Evolutionary conservation across 208 protist genomes (phyloP).

Genomic region (Balamuthia mandrillaris): DNA sequence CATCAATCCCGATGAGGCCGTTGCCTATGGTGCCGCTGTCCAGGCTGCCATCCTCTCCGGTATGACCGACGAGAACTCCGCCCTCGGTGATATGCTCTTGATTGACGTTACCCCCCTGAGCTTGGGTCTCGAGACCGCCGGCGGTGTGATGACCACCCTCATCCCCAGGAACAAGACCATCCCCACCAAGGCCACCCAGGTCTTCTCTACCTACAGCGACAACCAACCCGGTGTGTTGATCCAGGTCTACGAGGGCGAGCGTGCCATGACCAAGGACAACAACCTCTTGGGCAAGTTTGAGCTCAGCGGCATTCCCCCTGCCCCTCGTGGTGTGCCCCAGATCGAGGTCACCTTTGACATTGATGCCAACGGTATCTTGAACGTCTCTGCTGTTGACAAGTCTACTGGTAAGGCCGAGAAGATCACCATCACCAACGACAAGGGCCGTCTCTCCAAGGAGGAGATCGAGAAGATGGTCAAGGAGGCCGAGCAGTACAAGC

Average conservation of each 20-base stretch:
- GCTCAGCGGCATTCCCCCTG: constrained; percentile 85
- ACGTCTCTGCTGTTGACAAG: constrained; percentile 93
- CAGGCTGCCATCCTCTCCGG: constrained; percentile 90
- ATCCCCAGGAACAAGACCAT: constrained; percentile 88
- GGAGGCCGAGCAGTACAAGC: constrained; percentile 85
- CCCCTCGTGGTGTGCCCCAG: constrained; percentile 87
- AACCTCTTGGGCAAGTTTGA: constrained; percentile 92
- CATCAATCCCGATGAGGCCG: constrained; percentile 98
- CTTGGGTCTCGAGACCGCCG: constrained; percentile 84
- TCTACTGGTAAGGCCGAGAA: constrained; percentile 86
- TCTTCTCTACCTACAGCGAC: constrained; percentile 64
- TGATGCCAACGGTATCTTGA: constrained; percentile 95
- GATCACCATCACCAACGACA: constrained; percentile 97
- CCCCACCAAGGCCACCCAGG: constrained; percentile 79
- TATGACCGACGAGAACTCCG: constrained; percentile 13
- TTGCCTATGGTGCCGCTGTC: constrained; percentile 95
- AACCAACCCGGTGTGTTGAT: constrained; percentile 73
- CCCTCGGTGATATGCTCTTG: constrained; percentile 58
- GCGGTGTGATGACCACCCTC: constrained; percentile 84
- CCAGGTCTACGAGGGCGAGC: constrained; percentile 92
- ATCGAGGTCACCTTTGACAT: constrained; percentile 97
- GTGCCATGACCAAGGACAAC: constrained; percentile 86
- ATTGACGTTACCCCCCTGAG: constrained; percentile 79
- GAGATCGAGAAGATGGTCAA: constrained; percentile 91
- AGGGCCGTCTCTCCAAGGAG: constrained; percentile 82